Evolutionary conservation across 169 alveolate species (phyloP).

Genomic region (Cryptosporidium viatorum): DNA sequence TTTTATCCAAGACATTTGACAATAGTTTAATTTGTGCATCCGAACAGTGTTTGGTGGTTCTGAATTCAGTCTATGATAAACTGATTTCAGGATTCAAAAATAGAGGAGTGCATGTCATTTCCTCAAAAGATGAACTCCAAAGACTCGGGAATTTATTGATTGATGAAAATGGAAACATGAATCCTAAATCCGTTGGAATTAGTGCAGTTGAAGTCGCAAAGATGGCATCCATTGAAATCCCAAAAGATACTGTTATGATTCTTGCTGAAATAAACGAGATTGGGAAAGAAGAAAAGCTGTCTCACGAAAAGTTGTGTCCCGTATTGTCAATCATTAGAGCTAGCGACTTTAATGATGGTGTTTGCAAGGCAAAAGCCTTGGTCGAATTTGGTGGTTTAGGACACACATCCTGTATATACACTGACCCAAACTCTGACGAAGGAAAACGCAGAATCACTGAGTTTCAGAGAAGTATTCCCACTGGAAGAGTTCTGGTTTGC

Average conservation of each 20-base stretch:
- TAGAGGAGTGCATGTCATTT: slow-evolving; percentile 68
- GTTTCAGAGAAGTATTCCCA: slow-evolving; percentile 66
- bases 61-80: slow-evolving; percentile 67
- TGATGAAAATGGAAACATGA: slow-evolving; percentile 71
- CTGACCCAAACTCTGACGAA: slow-evolving; percentile 72
- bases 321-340: slow-evolving; percentile 69
- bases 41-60: slow-evolving; percentile 74
- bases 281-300: slow-evolving; percentile 65
- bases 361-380: slow-evolving; percentile 40
- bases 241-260: slow-evolving; percentile 52
- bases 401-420: slow-evolving; percentile 76
- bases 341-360: slow-evolving; percentile 69
- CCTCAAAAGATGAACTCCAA: slow-evolving; percentile 56
- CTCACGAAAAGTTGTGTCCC: slow-evolving; percentile 77
- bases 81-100: slow-evolving; percentile 46
- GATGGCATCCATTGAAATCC: slow-evolving; percentile 77
- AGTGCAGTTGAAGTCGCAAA: slow-evolving; percentile 75
- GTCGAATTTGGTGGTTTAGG: slow-evolving; percentile 78
- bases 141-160: slow-evolving; percentile 67
- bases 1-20: slow-evolving; percentile 75
- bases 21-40: slow-evolving; percentile 78
- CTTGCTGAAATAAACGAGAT: slow-evolving; percentile 65
- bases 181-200: slow-evolving; percentile 75
- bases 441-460: slow-evolving; percentile 58
- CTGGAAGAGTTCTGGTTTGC: slow-evolving; percentile 75